phyloP scores from a whole-genome alignment of 768 basidiomycete genomes.

The Rickenella mellea region DNA sequence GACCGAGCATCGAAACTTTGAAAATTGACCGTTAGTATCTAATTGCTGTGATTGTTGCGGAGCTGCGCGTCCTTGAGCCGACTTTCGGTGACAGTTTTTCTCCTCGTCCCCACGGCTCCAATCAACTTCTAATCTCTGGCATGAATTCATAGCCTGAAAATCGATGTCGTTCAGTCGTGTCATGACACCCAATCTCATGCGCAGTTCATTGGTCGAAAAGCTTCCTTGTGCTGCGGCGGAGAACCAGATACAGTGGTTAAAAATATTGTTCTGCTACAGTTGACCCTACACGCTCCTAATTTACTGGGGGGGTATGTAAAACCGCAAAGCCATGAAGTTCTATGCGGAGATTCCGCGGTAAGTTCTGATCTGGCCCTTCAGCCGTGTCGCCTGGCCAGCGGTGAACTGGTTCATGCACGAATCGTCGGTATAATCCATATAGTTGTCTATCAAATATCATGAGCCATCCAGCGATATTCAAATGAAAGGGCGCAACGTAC shows the following conservation, averaged over 20 bases:
- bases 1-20: no score
- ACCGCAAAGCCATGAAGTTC: neutral
- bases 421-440: slow-evolving; percentile 46
- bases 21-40: no score
- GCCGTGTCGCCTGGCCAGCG: slow-evolving; percentile 26
- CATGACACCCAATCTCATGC: no score
- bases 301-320: neutral
- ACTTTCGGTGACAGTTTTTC: no score
- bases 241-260: neutral
- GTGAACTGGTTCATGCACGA: slow-evolving; percentile 43
- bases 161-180: no score
- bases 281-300: neutral
- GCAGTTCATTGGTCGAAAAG: neutral
- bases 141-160: no score
- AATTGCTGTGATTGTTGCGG: no score
- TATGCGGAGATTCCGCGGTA: slow-evolving; percentile 29
- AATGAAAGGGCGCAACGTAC: slow-evolving; percentile 16
- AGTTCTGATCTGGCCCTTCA: slow-evolving; percentile 31
- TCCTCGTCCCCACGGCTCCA: no score
- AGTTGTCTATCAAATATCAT: slow-evolving; percentile 26
- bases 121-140: no score
- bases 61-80: no score
- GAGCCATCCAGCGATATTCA: neutral
- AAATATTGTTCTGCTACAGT: neutral
- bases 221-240: neutral